A percentile compares a stretch with the other conserved stretches of the same genome.
These are phyloP conservation scores for Yamadazyma taylorii DNA, from an alignment of 1,139 yeast genomes.

Conservation along the genomic window DNA sequence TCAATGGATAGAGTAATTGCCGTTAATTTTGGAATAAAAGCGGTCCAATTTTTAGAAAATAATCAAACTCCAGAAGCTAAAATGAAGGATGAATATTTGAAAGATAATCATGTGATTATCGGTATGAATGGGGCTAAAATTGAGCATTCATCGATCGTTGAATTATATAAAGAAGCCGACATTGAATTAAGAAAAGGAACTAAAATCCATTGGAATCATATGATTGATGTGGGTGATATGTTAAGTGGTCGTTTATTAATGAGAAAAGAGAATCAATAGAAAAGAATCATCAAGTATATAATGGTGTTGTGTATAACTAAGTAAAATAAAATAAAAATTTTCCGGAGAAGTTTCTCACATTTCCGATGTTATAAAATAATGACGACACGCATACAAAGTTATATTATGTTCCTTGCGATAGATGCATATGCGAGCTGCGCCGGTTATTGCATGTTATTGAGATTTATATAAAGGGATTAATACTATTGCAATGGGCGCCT, in stretches of 20 bases:
- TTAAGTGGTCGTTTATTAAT: constrained; percentile 64
- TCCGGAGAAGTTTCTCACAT: too few relatives aligned
- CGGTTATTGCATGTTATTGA: too few relatives aligned
- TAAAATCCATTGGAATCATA: constrained; percentile 65
- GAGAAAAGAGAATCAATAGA: constrained; percentile 27
- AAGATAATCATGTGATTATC: constrained; percentile 53
- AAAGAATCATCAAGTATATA: too few relatives aligned
- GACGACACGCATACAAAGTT: too few relatives aligned
- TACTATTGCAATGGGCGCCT: too few relatives aligned
- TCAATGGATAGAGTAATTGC: constrained; percentile 77
- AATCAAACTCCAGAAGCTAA: constrained; percentile 16
- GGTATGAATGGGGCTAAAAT: constrained; percentile 69
- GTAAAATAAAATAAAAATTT: too few relatives aligned
- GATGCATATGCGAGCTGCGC: too few relatives aligned
- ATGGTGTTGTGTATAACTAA: too few relatives aligned
- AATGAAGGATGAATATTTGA: constrained; percentile 9
- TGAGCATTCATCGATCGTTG: constrained; percentile 53
- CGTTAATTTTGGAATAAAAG: constrained; percentile 65
- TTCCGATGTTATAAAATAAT: too few relatives aligned
- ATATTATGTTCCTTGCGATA: too few relatives aligned
- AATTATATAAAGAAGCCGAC: constrained; percentile 63
- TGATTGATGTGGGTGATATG: constrained; percentile 61
- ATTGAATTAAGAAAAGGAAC: constrained; percentile 62
- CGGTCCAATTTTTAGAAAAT: constrained; percentile 67
- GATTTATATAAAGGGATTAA: too few relatives aligned